Evolutionary conservation across 2,329 filamentous ascomycete genomes (phyloP).

Genomic region (Aspergillus udagawae): DNA sequence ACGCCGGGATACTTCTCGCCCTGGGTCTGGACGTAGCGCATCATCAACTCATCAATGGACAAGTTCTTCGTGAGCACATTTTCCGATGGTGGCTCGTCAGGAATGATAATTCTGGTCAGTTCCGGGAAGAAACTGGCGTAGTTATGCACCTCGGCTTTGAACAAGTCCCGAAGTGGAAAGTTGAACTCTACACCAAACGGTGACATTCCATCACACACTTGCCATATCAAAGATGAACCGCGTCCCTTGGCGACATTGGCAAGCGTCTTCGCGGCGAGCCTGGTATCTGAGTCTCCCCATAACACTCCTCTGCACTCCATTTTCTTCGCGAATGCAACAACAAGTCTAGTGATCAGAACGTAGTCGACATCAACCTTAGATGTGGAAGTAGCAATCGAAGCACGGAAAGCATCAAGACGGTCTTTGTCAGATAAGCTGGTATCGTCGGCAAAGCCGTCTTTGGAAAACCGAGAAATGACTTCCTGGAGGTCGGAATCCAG

Average conservation of each 20-base stretch:
- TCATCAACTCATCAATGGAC: constrained; percentile 88
- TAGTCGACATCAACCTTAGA: constrained; percentile 70
- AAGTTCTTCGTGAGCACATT: constrained; percentile 51
- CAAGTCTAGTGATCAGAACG: constrained; percentile 67
- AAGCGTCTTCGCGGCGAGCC: constrained; percentile 79
- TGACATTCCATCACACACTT: constrained; percentile 69
- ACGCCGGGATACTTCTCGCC: constrained; percentile 85
- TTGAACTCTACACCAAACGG: constrained; percentile 60
- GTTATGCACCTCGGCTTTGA: constrained; percentile 71
- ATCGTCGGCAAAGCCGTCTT: constrained; percentile 24
- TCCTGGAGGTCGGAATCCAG: constrained; percentile 33
- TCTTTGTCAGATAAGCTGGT: constrained; percentile 34
- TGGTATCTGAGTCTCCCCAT: constrained; percentile 82
- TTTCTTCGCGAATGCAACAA: constrained; percentile 61
- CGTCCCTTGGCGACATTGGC: constrained; percentile 87
- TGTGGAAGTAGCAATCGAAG: constrained; percentile 66
- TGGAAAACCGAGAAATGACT: constrained; percentile 29
- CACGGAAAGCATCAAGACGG: constrained; percentile 54
- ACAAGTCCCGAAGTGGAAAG: constrained; percentile 79
- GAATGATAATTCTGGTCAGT: constrained; percentile 48
- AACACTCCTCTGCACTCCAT: constrained; percentile 66
- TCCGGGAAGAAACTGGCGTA: constrained; percentile 58
- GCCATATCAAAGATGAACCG: constrained; percentile 77
- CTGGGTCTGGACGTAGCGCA: constrained; percentile 80
- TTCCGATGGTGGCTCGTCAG: constrained; percentile 34